A percentile compares a stretch with the other conserved stretches of the same genome.
phyloP scores from a whole-genome alignment of 352 stramenopile genomes.

The Halophytophthora polymorphica region DNA sequence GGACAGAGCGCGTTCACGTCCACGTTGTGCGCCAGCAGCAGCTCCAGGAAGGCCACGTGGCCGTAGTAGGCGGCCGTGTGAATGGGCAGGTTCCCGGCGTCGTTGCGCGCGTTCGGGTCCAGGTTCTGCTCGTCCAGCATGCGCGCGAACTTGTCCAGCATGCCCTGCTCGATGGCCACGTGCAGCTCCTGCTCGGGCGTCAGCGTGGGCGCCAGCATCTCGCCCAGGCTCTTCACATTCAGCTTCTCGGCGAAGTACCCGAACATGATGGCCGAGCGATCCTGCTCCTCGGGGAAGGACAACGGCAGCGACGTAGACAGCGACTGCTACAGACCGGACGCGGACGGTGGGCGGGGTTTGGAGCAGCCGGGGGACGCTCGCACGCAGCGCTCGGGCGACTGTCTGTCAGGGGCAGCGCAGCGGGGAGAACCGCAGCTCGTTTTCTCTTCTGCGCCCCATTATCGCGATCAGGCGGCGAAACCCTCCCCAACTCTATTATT shows the following conservation, averaged over 20 bases:
- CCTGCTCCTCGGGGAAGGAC: not conserved
- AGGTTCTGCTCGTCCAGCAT: constrained; percentile 73
- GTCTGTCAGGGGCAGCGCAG: too few relatives aligned
- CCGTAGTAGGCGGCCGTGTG: constrained; percentile 86
- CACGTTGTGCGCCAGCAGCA: constrained; percentile 60
- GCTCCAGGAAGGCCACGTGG: constrained; percentile 66
- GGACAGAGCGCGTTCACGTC: constrained; percentile 69
- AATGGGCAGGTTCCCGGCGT: constrained; percentile 75
- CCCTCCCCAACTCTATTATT: too few relatives aligned
- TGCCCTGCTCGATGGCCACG: constrained; percentile 66
- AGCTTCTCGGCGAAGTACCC: constrained; percentile 87
- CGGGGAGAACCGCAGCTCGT: too few relatives aligned
- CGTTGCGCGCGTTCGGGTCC: constrained; percentile 65
- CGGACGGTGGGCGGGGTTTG: too few relatives aligned
- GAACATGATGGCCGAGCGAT: constrained; percentile 56
- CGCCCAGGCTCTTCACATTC: constrained; percentile 87
- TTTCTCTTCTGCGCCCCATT: too few relatives aligned
- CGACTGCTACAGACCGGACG: too few relatives aligned
- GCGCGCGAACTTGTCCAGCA: constrained; percentile 66
- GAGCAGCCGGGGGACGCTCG: too few relatives aligned
- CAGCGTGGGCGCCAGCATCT: constrained; percentile 83
- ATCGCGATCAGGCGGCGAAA: too few relatives aligned
- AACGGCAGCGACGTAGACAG: not conserved
- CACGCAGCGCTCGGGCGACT: too few relatives aligned
- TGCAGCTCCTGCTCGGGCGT: constrained; percentile 87